A percentile compares a stretch with the other conserved stretches of the same genome.
phyloP scores from a whole-genome alignment of 805 yeast species.

The Saccharomyces paradoxus region DNA sequence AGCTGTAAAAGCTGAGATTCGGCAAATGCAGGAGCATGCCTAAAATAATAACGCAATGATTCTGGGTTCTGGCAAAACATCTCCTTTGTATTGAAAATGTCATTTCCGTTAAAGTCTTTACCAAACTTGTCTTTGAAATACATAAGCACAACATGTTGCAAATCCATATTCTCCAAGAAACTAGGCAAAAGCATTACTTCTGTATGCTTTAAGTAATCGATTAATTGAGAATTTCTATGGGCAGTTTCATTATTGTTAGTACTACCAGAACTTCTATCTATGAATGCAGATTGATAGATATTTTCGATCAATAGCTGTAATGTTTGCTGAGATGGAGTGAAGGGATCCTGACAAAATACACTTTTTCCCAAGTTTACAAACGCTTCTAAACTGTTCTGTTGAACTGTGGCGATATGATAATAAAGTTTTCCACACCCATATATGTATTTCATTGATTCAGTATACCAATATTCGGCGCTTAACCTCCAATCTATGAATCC shows the following conservation, averaged over 20 bases:
- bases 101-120: conserved; percentile 52
- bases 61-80: conserved; percentile 32
- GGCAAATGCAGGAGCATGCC: conserved; percentile 69
- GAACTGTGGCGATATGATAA: conserved; percentile 75
- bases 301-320: conserved; percentile 63
- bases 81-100: conserved; percentile 47
- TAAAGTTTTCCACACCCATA: conserved; percentile 76
- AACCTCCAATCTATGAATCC: conserved; percentile 71
- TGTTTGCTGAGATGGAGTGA: conserved; percentile 67
- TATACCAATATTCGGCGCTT: conserved; percentile 71
- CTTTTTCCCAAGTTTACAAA: conserved; percentile 64
- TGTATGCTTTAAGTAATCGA: conserved; percentile 42
- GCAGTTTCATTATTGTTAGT: not conserved
- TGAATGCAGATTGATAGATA: conserved; percentile 41
- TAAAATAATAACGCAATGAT: conserved; percentile 58
- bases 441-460: conserved; percentile 53
- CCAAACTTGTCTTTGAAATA: conserved; percentile 60
- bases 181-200: conserved; percentile 56
- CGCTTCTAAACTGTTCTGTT: conserved; percentile 53
- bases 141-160: conserved; percentile 50
- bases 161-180: conserved; percentile 45
- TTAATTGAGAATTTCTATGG: conserved; percentile 17
- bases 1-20: conserved; percentile 66
- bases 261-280: conserved; percentile 17
- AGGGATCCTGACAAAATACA: conserved; percentile 65